Conservation (phyloP, 1,284 basidiomycete genomes). For the Coniferiporia sulphurascens region DNA sequence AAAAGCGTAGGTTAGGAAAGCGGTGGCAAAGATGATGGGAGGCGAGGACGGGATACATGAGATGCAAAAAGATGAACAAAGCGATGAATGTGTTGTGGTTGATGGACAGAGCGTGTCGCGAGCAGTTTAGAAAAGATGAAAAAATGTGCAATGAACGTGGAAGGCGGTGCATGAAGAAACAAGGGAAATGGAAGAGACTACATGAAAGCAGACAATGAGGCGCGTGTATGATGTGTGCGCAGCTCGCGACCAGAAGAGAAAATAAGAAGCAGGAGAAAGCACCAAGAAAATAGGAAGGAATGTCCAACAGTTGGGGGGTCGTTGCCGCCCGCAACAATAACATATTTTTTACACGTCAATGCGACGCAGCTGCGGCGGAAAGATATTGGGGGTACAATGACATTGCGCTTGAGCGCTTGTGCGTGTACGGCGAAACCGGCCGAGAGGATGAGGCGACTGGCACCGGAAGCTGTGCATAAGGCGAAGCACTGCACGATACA, state of each 20-base stretch:
- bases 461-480: not conserved
- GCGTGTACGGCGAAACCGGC: not conserved
- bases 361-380: not conserved
- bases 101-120: too few species aligned
- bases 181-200: not conserved
- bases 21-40: too few species aligned
- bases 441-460: not conserved
- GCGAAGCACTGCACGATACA: not conserved
- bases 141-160: too few species aligned
- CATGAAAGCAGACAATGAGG: not conserved
- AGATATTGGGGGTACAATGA: slow-evolving; percentile 6
- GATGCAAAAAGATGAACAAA: too few species aligned
- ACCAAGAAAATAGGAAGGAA: not conserved
- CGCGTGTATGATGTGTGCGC: too few species aligned
- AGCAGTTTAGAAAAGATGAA: too few species aligned
- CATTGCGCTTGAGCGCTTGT: not conserved
- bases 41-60: too few species aligned
- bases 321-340: not conserved
- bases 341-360: not conserved
- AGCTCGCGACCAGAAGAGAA: not conserved
- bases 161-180: too few species aligned
- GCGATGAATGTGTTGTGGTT: too few species aligned
- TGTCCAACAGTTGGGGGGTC: not conserved
- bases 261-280: not conserved
- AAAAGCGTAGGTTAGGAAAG: too few species aligned